These are phyloP conservation scores for Penicillium atrosanguineum DNA, from an alignment of 495 filamentous ascomycete species.

Conservation along the genomic window DNA sequence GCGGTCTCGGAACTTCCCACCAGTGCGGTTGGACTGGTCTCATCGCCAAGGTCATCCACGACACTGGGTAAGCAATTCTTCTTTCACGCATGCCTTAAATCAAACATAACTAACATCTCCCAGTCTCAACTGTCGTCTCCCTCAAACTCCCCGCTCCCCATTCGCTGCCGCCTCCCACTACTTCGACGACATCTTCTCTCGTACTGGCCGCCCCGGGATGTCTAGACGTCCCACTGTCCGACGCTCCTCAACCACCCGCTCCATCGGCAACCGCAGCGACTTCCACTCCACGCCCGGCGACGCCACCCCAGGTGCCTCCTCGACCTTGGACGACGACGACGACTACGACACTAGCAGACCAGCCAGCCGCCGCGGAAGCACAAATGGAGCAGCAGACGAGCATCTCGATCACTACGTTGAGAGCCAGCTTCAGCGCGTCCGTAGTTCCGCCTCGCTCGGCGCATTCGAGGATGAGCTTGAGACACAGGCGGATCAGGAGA, in stretches of 20 bases:
- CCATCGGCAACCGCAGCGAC: constrained; percentile 84
- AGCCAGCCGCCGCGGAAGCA: constrained; percentile 32
- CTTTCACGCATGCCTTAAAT: constrained; percentile 6
- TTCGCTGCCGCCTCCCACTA: constrained; percentile 81
- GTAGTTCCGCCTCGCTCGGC: constrained; percentile 48
- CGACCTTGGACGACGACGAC: constrained; percentile 32
- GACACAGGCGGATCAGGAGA: constrained; percentile 40
- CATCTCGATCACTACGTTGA: constrained; percentile 71
- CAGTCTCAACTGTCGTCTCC: constrained; percentile 85
- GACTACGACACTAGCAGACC: constrained; percentile 30
- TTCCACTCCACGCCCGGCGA: constrained; percentile 52
- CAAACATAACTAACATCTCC: constrained; percentile 7
- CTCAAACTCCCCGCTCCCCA: constrained; percentile 88
- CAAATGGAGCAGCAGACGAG: constrained; percentile 52
- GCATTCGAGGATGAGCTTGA: constrained; percentile 62
- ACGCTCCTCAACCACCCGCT: constrained; percentile 78
- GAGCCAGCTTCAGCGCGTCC: constrained; percentile 64
- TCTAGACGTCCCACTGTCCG: constrained; percentile 55
- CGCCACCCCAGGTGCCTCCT: constrained; percentile 24
- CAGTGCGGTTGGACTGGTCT: constrained; percentile 98
- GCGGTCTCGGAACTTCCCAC: constrained; percentile 88
- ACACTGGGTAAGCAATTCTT: constrained; percentile 70
- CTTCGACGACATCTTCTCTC: constrained; percentile 87
- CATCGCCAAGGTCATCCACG: constrained; percentile 94
- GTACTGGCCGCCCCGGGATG: constrained; percentile 35